phyloP scores from a whole-genome alignment of 2,329 filamentous ascomycete genomes.

The Apiospora hydei region DNA sequence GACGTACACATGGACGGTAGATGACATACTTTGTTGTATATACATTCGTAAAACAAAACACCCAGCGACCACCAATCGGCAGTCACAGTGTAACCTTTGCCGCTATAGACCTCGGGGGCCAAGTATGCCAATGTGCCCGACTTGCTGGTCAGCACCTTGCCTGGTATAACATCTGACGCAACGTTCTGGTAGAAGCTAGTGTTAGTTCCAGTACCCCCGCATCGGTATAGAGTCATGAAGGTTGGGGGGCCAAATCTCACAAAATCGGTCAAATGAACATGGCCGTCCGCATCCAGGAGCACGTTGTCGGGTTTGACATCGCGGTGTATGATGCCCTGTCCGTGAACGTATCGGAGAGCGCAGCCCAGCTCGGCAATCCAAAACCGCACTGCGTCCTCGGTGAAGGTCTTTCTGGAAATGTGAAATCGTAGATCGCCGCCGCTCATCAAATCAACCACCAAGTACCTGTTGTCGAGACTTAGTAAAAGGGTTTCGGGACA shows the following conservation, averaged over 20 bases:
- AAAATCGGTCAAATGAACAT: constrained; percentile 98
- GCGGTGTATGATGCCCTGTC: constrained; percentile 86
- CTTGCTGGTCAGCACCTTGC: constrained; percentile 88
- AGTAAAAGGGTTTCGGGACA: constrained; percentile 3
- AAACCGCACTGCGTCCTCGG: constrained; percentile 94
- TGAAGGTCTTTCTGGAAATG: constrained; percentile 97
- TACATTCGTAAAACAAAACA: constrained; percentile 99
- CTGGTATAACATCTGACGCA: constrained; percentile 87
- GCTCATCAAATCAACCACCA: constrained; percentile 98
- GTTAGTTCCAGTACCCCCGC: constrained; percentile 43
- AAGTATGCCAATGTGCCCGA: constrained; percentile 96
- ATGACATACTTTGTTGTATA: constrained; percentile 87
- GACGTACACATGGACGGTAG: constrained; percentile 24
- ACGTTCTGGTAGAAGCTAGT: constrained; percentile 75
- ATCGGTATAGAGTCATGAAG: constrained; percentile 15
- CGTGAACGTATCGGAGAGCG: constrained; percentile 85
- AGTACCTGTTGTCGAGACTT: constrained; percentile 75
- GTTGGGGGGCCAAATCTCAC: constrained; percentile 58
- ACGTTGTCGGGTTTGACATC: constrained; percentile 95
- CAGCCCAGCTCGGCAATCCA: constrained; percentile 97
- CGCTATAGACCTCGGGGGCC: constrained; percentile 92
- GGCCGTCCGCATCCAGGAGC: constrained; percentile 84
- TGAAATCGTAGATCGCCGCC: constrained; percentile 96
- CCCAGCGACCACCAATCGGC: constrained; percentile 99
- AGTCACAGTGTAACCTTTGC: constrained; percentile 85